These are phyloP conservation scores for Microdochium paspali DNA, from an alignment of 2,329 filamentous ascomycete species.

Conservation along the genomic window DNA sequence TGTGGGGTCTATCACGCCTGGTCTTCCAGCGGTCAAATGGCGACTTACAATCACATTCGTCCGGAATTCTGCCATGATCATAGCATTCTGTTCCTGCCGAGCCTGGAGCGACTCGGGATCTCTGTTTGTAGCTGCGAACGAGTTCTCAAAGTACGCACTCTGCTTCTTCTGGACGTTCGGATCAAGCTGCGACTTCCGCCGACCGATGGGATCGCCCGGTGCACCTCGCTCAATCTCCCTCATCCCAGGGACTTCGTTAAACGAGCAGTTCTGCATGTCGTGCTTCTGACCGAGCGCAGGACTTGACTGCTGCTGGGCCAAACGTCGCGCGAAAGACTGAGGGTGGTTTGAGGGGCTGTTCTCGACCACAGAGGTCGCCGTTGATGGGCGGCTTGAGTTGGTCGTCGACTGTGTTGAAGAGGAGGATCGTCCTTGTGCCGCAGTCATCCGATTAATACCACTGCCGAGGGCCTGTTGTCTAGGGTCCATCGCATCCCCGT, in stretches of 20 bases:
- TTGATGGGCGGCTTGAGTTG: slow-evolving; percentile 4
- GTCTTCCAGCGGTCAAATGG: neutral
- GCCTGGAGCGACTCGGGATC: slow-evolving; percentile 27
- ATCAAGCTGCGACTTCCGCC: slow-evolving; percentile 19
- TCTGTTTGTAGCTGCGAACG: slow-evolving; percentile 25
- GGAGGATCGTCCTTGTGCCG: neutral
- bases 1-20: no score
- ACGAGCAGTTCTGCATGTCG: slow-evolving; percentile 22
- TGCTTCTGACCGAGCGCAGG: slow-evolving; percentile 11
- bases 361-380: slow-evolving; percentile 8
- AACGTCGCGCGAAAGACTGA: slow-evolving; percentile 19
- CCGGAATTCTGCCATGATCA: slow-evolving; percentile 54
- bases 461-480: neutral
- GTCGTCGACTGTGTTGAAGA: neutral
- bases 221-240: slow-evolving; percentile 27
- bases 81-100: slow-evolving; percentile 41
- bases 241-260: slow-evolving; percentile 18
- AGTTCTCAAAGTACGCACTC: slow-evolving; percentile 36
- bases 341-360: slow-evolving; percentile 4
- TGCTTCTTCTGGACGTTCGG: slow-evolving; percentile 23
- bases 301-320: slow-evolving; percentile 13
- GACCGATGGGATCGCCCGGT: slow-evolving; percentile 25
- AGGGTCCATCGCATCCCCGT: neutral
- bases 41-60: slow-evolving; percentile 52
- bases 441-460: neutral